Evolutionary conservation across 78 protist species (phyloP), one percentile per base, ranked within the genome.

Genomic region (Dictyostelium purpureum): DNA sequence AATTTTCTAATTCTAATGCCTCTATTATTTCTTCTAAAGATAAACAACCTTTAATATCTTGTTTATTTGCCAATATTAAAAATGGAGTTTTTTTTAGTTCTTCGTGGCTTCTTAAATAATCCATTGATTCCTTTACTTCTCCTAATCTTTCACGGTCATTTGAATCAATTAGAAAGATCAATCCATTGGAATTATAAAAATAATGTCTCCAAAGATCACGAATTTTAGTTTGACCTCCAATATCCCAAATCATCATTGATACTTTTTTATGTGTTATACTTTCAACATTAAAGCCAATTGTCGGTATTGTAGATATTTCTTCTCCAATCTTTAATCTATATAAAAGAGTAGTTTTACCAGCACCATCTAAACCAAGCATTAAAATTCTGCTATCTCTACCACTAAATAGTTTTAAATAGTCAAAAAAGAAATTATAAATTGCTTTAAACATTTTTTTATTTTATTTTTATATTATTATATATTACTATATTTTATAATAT

Each of bases 301-400:
- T n/a, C n/a, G n/a, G n/a, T n/a, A n/a, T n/a, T n/a, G n/a, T n/a
- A n/a, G n/a, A n/a, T 42, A 90, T 79, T n/a, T 78, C 42, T 52
- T 90, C 94, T 18, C 96, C 97, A 31, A 94, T 61, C 63, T 94
- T 94, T 14, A 96, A 76, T 45, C 78, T 47, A 80, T 88, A 94
- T 51, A 96, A 69, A 40, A 96, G 61, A 3, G 98, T 87, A 26
- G 98, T 94, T 87, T 92, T 94, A 4, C 98, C 98, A 52, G 97
- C 96, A 28, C 90, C 95, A 65, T 98, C 99, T 35, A 98, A 94
- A 3, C 99, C 99, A 51, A 97, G 96, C 96, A 97, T 97, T 33
- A 97, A 79, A 40, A 98, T 97, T 66, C 98, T 49, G 28, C 26
- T n/a, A 78, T 61, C 42, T 26, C 40, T 28, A 19, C 57, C 57